Percentiles rank a stretch among this genome's conserved stretches.
phyloP scores from a whole-genome alignment of 148 eudicot species.

The Amaranthus cruentus region DNA sequence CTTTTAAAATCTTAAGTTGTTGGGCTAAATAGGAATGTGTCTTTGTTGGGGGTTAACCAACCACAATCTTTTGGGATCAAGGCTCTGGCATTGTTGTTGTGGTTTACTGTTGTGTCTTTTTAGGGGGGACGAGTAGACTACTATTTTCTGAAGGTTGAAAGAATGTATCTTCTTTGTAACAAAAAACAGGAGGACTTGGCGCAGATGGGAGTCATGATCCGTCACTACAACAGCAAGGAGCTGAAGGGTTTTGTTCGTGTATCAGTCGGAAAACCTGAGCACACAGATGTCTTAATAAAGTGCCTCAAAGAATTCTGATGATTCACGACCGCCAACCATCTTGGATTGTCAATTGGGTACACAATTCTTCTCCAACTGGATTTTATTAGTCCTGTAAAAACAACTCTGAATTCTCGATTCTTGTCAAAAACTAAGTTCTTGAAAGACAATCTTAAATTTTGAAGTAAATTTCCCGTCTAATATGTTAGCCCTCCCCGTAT shows the following conservation, averaged over 20 bases:
- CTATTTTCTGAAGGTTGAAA: not conserved
- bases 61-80: no score
- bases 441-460: not conserved
- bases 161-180: not conserved
- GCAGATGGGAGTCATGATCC: conserved; percentile 89
- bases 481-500: not conserved
- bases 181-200: conserved; percentile 85
- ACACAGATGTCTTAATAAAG: conserved; percentile 75
- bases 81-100: no score
- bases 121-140: no score
- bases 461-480: not conserved
- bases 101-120: no score
- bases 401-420: not conserved
- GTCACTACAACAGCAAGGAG: conserved; percentile 86
- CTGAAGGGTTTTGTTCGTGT: conserved; percentile 80
- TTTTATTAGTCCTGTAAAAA: not conserved
- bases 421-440: not conserved
- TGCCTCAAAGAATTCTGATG: conserved; percentile 46
- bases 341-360: conserved; percentile 4
- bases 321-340: conserved; percentile 11
- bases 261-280: conserved; percentile 97
- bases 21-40: no score
- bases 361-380: not conserved
- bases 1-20: no score
- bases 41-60: no score